A percentile compares a stretch with the other conserved stretches of the same genome.
Conservation (phyloP, 2,329 filamentous ascomycete genomes). For the Hawksworthiomyces lignivorus region DNA sequence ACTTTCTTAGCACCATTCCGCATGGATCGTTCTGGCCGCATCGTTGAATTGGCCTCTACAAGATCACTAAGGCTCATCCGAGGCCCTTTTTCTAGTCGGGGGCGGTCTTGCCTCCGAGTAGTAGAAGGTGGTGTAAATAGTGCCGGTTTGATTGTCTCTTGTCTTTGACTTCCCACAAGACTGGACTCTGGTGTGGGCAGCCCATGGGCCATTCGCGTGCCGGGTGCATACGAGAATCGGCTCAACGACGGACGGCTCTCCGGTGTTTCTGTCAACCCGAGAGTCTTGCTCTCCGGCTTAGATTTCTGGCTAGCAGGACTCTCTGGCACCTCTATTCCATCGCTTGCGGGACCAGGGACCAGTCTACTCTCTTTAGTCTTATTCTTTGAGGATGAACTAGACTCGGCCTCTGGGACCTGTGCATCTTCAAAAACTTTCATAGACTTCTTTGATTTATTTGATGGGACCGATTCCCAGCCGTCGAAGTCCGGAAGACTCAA, state of each 20-base stretch:
- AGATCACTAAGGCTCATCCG: conserved; percentile 11
- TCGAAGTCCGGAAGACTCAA: conserved; percentile 43
- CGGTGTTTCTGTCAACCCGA: conserved; percentile 9
- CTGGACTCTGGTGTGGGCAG: conserved; percentile 31
- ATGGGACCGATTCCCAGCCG: conserved; percentile 36
- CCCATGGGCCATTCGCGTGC: conserved; percentile 29
- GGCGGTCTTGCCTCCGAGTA: neutral
- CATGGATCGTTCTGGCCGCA: neutral
- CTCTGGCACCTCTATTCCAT: conserved; percentile 12
- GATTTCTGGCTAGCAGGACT: conserved; percentile 10
- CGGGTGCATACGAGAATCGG: conserved; percentile 16
- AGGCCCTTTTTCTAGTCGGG: neutral
- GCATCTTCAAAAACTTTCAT: conserved; percentile 31
- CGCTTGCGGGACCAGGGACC: conserved; percentile 4
- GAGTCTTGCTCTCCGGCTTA: no score
- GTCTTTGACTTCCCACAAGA: conserved; percentile 1
- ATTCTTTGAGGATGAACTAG: no score
- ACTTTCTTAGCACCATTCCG: conserved; percentile 11
- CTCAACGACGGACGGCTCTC: conserved; percentile 8
- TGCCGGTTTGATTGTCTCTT: neutral
- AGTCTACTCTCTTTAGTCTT: no score
- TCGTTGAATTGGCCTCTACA: conserved; percentile 2
- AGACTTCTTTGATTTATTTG: conserved; percentile 28
- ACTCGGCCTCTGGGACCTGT: conserved; percentile 13
- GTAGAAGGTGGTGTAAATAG: conserved; percentile 8